Base-by-base conservation (phyloP, 1,139 yeast species). In the Geotrichum reessii region DNA sequence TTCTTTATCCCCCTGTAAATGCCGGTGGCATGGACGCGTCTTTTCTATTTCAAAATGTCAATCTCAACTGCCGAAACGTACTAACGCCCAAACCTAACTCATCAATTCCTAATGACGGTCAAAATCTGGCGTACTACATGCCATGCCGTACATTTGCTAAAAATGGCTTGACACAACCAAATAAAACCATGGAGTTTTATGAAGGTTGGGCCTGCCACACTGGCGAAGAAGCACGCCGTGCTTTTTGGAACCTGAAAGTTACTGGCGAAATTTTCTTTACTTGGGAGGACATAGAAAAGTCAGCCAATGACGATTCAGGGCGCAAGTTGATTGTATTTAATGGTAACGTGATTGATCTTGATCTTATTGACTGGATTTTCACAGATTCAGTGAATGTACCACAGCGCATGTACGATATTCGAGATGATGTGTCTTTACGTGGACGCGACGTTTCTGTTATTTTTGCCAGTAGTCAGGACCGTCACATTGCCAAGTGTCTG, bases 121-220 rank as follows among this genome's bases (percentile, higher is more conserved):
- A 81, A 50, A 83, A 85, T 53, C 71, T 87, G 58, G 95, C 95
- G 2, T 87, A 95, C 92, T 89, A 89, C 71, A 87, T 87, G 85
- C 96, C 96, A 8, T 89, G 96, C 72, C 81, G 81, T 64, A 63
- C 84, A 50, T 75, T 82, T 58, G 85, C 85, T 69, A 91, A 56
- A 14, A 37, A 57, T 24, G 60, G 91, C 2, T 76, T 87, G 0
- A 67, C 83, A 2, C 27, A 33, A 17, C 53, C 57, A 11, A 52
- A 57, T 42, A 47, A 57, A 2, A 27, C 53, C 6, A 65, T 67
- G 28, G 70, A 76, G 27, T 80, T 78, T 33, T 89, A 90, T 70
- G 75, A 78, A 50, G 97, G 97, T 19, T 90, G 89, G 83, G 64
- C 61, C 12, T 88, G 96, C 71, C 96, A 89, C 72, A 84, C 95